Percentiles rank a stretch among this genome's conserved stretches.
Evolutionary conservation across 768 basidiomycete species (phyloP).

Genomic region (Mycena floridula): DNA sequence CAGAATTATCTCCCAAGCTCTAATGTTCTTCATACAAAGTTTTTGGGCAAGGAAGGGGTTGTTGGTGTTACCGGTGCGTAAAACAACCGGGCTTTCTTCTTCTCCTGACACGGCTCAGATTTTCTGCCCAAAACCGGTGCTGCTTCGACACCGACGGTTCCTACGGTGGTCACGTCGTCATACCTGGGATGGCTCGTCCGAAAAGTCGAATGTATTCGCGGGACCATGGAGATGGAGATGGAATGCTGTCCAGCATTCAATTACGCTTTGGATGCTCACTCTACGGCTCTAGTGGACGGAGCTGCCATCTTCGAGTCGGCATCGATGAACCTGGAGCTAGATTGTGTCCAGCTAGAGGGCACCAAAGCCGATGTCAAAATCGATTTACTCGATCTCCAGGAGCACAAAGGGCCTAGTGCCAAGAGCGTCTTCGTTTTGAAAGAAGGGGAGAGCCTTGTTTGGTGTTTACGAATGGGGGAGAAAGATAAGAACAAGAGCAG

Average conservation of each 20-base stretch:
- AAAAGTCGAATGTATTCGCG: slow-evolving; percentile 80
- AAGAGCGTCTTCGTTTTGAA: neutral
- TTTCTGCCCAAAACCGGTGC: slow-evolving; percentile 66
- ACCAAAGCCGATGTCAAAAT: slow-evolving; percentile 44
- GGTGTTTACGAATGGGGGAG: neutral
- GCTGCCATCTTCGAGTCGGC: slow-evolving; percentile 55
- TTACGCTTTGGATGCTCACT: slow-evolving; percentile 78
- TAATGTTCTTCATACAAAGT: slow-evolving; percentile 87
- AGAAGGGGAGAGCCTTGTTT: neutral
- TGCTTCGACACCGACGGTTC: slow-evolving; percentile 49
- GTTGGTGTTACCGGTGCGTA: slow-evolving; percentile 68
- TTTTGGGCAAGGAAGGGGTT: slow-evolving; percentile 84
- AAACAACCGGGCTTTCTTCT: neutral
- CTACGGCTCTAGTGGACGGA: slow-evolving; percentile 49
- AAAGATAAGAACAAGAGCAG: slow-evolving; percentile 74
- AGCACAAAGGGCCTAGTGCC: too few species aligned
- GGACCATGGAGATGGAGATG: slow-evolving; percentile 69
- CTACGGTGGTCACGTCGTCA: too few species aligned
- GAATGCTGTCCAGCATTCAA: slow-evolving; percentile 97
- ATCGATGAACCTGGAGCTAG: slow-evolving; percentile 61
- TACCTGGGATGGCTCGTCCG: slow-evolving; percentile 82
- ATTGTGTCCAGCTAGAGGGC: too few species aligned
- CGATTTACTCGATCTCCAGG: neutral
- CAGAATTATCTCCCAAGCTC: slow-evolving; percentile 82
- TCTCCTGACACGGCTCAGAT: slow-evolving; percentile 33